Percentiles rank a stretch among this genome's conserved stretches.
Conservation (phyloP, 2,329 filamentous ascomycete species). For the Nemania sp. region DNA sequence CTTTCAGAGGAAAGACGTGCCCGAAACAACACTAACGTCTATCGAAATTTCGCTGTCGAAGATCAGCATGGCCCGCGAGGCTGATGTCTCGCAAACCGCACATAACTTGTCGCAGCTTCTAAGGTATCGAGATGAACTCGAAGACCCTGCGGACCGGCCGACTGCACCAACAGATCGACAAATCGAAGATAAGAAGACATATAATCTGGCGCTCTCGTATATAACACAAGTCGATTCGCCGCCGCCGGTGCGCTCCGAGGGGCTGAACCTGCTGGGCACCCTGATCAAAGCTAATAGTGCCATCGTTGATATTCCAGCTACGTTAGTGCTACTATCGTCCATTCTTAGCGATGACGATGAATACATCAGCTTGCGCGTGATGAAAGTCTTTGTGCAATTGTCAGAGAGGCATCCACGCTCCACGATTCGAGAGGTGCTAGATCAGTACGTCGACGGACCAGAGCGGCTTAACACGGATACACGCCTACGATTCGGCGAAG, state of each 20-base stretch:
- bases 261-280: constrained; percentile 60
- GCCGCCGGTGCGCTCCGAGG: constrained; percentile 68
- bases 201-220: constrained; percentile 65
- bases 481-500: constrained; percentile 70
- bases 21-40: constrained; percentile 45
- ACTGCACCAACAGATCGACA: constrained; percentile 51
- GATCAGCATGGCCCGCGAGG: constrained; percentile 45
- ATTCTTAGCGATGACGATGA: constrained; percentile 69
- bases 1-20: constrained; percentile 55
- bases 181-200: constrained; percentile 63
- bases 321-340: constrained; percentile 65
- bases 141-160: constrained; percentile 46
- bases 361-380: constrained; percentile 70
- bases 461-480: constrained; percentile 64
- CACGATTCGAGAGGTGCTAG: constrained; percentile 63
- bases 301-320: constrained; percentile 67
- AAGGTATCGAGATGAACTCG: constrained; percentile 57
- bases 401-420: constrained; percentile 64
- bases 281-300: constrained; percentile 60
- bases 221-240: constrained; percentile 64
- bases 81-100: constrained; percentile 55
- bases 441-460: constrained; percentile 67
- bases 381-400: constrained; percentile 66
- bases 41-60: constrained; percentile 54
- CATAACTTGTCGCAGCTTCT: constrained; percentile 60